These are phyloP conservation scores for Tricholoma saponaceum DNA, from an alignment of 768 basidiomycete species.

Conservation along the genomic window DNA sequence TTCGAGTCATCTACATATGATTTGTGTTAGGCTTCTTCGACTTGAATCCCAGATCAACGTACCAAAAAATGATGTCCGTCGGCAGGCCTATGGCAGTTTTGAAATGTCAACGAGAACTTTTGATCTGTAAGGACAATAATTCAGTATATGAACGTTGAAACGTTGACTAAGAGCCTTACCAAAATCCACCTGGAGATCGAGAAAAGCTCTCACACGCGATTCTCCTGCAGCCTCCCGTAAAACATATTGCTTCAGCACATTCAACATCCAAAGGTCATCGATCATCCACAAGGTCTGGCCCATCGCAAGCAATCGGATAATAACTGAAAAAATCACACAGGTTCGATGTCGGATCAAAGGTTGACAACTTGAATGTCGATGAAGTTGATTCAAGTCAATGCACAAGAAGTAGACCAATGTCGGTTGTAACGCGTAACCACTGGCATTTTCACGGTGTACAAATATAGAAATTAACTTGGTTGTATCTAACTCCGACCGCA, in stretches of 20 bases:
- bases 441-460: too few relatives aligned
- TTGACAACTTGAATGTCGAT: too few relatives aligned
- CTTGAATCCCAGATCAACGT: background rate
- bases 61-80: constrained; percentile 53
- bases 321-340: too few relatives aligned
- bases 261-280: constrained; percentile 46
- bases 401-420: too few relatives aligned
- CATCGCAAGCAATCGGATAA: constrained; percentile 45
- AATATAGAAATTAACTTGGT: too few relatives aligned
- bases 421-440: too few relatives aligned
- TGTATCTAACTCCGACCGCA: too few relatives aligned
- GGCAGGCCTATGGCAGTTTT: constrained; percentile 34
- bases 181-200: constrained; percentile 29
- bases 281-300: constrained; percentile 31
- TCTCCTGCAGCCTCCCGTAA: constrained; percentile 28
- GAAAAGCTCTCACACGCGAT: constrained; percentile 42
- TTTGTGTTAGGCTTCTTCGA: background rate
- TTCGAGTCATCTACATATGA: constrained; percentile 45
- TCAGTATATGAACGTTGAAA: constrained; percentile 22
- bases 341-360: too few relatives aligned
- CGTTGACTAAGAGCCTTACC: constrained; percentile 25
- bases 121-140: constrained; percentile 32
- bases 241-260: constrained; percentile 30
- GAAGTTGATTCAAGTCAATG: too few relatives aligned
- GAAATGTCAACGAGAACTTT: constrained; percentile 42